Evolutionary conservation across 2,329 filamentous ascomycete species (phyloP).

Genomic region (Aspergillus fischeri): DNA sequence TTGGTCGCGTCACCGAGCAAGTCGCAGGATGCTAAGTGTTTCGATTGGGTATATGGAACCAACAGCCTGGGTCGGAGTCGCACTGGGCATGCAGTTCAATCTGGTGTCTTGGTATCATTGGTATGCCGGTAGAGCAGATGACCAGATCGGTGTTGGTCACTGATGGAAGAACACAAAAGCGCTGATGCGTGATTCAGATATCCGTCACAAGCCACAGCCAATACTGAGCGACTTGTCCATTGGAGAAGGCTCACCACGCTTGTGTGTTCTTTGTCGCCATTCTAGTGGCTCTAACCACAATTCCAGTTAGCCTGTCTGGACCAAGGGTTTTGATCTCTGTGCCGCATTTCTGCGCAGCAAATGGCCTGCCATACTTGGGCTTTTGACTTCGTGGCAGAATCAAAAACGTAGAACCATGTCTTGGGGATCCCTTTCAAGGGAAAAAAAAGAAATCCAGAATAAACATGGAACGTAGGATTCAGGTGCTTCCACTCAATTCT

Average conservation of each 20-base stretch:
- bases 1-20: neutral
- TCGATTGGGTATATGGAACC: constrained; percentile 12
- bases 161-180: neutral
- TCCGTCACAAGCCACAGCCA: neutral
- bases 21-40: neutral
- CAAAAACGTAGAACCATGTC: neutral
- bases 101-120: neutral
- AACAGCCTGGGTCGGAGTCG: constrained; percentile 12
- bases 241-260: too few species aligned
- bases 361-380: neutral
- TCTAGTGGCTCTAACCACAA: neutral
- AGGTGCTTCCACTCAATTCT: neutral
- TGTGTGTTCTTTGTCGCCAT: neutral
- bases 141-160: neutral
- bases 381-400: neutral
- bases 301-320: neutral
- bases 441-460: neutral
- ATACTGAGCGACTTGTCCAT: neutral
- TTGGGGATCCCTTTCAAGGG: neutral
- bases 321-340: neutral
- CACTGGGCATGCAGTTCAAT: constrained; percentile 8
- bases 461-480: neutral
- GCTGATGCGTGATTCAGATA: neutral
- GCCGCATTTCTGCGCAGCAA: neutral
- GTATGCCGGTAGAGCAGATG: neutral